Conservation (phyloP, 2,329 filamentous ascomycete species). For the Gaeumannomyces sp. region DNA sequence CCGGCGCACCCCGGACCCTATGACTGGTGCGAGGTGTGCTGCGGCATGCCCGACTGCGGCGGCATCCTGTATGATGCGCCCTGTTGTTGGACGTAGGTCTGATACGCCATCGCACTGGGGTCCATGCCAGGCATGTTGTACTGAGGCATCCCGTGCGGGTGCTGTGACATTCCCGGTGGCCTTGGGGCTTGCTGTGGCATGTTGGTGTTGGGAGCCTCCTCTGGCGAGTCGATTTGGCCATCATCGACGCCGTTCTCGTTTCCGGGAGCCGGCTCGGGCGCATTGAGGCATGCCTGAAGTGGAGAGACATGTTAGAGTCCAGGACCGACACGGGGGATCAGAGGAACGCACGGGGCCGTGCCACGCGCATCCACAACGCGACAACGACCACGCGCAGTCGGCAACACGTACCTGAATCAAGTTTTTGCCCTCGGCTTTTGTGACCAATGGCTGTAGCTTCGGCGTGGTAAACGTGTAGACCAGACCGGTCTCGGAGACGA, state of each 20-base stretch:
- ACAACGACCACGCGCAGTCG: constrained; percentile 25
- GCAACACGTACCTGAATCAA: constrained; percentile 77
- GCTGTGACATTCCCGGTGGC: constrained; percentile 52
- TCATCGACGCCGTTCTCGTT: constrained; percentile 78
- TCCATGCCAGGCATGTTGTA: constrained; percentile 62
- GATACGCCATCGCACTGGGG: constrained; percentile 74
- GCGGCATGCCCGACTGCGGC: constrained; percentile 69
- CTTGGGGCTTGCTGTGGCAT: constrained; percentile 60
- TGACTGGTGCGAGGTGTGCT: constrained; percentile 76
- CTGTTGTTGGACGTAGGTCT: constrained; percentile 73
- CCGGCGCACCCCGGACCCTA: constrained; percentile 33
- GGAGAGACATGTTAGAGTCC: neutral
- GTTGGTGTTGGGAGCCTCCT: constrained; percentile 74
- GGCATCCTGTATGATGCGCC: constrained; percentile 73
- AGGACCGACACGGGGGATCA: constrained; percentile 11
- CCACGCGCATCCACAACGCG: constrained; percentile 11
- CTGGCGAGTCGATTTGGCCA: constrained; percentile 80
- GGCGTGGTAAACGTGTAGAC: constrained; percentile 98
- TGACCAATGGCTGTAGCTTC: constrained; percentile 95
- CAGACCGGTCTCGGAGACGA: constrained; percentile 93
- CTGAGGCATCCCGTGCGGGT: constrained; percentile 53
- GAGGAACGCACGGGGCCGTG: neutral
- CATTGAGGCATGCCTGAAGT: constrained; percentile 86
- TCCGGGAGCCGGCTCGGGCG: constrained; percentile 78
- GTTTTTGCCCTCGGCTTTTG: constrained; percentile 98